Conservation (phyloP, 805 yeast species). For the Ogataea pini region DNA sequence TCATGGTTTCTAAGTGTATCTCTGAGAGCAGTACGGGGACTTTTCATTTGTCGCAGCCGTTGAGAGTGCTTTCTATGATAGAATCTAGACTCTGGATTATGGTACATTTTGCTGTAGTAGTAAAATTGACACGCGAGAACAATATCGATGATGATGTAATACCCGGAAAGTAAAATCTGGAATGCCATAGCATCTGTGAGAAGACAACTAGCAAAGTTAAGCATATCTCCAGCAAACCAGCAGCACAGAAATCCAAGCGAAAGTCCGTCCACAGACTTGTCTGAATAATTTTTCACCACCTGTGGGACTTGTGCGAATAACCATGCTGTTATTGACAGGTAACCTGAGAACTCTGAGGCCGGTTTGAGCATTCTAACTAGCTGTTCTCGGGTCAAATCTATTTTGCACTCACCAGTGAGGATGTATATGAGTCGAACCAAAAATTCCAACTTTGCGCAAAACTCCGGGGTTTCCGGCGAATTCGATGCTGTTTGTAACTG, state of each 20-base stretch:
- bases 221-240: constrained; percentile 66
- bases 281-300: constrained; percentile 56
- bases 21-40: constrained; percentile 29
- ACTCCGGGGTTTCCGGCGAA: constrained; percentile 13
- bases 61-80: constrained; percentile 23
- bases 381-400: constrained; percentile 19
- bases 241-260: constrained; percentile 58
- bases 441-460: constrained; percentile 25
- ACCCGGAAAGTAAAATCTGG: constrained; percentile 46
- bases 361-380: constrained; percentile 23
- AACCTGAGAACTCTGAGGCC: constrained; percentile 34
- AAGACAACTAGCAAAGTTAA: constrained; percentile 52
- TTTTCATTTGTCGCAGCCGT: constrained; percentile 17
- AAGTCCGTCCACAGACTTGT: constrained; percentile 67
- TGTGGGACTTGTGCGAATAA: constrained; percentile 76
- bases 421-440: constrained; percentile 25
- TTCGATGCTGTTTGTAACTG: constrained; percentile 7
- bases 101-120: constrained; percentile 46
- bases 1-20: constrained; percentile 22
- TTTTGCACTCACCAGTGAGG: constrained; percentile 28
- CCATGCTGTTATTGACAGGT: constrained; percentile 58
- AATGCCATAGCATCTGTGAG: constrained; percentile 50
- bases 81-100: constrained; percentile 36
- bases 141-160: constrained; percentile 50
- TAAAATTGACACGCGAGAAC: constrained; percentile 48